A percentile compares a stretch with the other conserved stretches of the same genome.
Evolutionary conservation across 2,329 filamentous ascomycete genomes (phyloP).

Genomic region (Neodidymelliopsis sp.): DNA sequence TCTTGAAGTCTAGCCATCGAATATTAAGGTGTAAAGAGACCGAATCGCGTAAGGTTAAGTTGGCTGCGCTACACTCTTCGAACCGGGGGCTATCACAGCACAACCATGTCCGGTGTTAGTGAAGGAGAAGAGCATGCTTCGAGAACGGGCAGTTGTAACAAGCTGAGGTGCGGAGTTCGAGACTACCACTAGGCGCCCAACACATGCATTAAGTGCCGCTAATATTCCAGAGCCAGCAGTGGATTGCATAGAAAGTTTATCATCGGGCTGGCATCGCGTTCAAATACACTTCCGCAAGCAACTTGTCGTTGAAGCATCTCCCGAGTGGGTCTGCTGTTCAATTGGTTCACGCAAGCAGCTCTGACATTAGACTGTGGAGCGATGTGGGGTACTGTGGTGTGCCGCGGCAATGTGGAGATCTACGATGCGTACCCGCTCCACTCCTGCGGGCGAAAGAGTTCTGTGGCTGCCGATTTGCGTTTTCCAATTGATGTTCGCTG

Average conservation of each 20-base stretch:
- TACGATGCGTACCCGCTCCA: constrained; percentile 1
- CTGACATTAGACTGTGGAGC: background rate
- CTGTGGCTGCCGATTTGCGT: background rate
- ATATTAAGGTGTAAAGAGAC: background rate
- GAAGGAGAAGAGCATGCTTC: background rate
- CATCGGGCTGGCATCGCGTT: background rate
- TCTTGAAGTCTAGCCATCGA: constrained; percentile 28
- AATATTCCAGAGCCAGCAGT: constrained; percentile 1
- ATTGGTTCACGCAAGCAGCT: background rate
- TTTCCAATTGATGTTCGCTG: background rate
- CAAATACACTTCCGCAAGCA: background rate
- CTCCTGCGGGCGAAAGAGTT: background rate
- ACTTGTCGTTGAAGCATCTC: background rate
- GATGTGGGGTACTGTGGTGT: constrained; percentile 8
- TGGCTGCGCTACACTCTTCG: background rate
- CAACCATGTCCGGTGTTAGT: background rate
- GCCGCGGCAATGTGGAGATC: background rate
- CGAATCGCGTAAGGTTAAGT: no score
- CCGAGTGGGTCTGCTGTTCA: background rate
- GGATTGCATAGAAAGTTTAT: constrained; percentile 4
- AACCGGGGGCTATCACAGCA: background rate
- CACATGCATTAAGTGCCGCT: constrained; percentile 7
- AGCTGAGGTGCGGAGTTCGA: constrained; percentile 11
- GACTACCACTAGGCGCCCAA: constrained; percentile 14
- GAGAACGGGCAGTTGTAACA: background rate